Evolutionary conservation across 768 basidiomycete species (phyloP), one percentile per base, ranked within the genome.

Genomic region (Podaxis mareebaensis): DNA sequence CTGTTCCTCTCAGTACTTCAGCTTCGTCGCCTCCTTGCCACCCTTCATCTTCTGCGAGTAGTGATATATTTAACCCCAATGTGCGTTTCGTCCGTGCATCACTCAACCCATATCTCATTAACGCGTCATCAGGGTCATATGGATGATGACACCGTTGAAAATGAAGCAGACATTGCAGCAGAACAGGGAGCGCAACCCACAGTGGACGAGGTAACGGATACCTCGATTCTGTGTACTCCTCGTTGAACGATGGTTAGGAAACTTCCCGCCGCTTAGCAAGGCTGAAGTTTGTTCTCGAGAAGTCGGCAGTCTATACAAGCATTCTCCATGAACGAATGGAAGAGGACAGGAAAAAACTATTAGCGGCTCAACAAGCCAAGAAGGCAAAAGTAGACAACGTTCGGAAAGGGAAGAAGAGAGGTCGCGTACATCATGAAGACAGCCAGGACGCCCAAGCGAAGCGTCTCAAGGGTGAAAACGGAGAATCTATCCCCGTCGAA

Each of bases 291-390:
- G 83, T 95, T 26, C 81, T 95, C 22, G 82, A 93, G 59, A 90
- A 90, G 68, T 93, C 92, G 0, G 83, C 85, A 1, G 79, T 88
- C n/a, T 95, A 90, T 69, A 88, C 92, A 1, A 81, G 78, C 58
- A 81, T 92, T 46, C 78, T 95, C 13, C 85, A 87, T 53, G 79
- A 85, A 24, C 84, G 89, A 61, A 94, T 95, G 91, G 90, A 92
- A 65, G 79, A 84, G 70, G 84, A 82, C 61, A 80, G 77, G 65
- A 67, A 65, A 56, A 74, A 71, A 40, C 48, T 69, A 12, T 63
- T 71, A 22, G 66, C 77, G 71, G 64, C 69, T 26, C 63, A 67
- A 22, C 62, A 68, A 53, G 66, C 68, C 17, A 65, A 66, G 39
- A 59, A 68, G 39, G 57, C 64, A 1, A 72, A 72, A 61, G 66